Percentiles rank a stretch among this genome's conserved stretches.
Conservation (phyloP, 768 basidiomycete genomes). For the Leccinum disarticulatum region DNA sequence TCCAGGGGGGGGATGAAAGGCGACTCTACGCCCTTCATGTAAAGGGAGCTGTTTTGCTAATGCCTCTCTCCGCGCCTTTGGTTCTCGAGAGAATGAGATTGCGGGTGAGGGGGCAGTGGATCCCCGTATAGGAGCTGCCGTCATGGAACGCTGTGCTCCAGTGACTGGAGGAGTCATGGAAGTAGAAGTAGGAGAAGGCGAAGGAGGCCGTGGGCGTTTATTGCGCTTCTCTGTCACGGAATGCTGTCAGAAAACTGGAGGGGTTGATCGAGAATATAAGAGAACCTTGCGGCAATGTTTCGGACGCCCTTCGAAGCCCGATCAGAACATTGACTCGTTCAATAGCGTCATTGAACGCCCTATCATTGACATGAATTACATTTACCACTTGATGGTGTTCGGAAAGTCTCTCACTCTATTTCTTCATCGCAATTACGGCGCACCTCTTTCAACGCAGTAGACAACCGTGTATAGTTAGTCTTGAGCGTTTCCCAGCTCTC, state of each 20-base stretch:
- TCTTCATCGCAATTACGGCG: conserved; percentile 59
- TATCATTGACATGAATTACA: conserved; percentile 30
- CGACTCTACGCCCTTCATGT: conserved; percentile 74
- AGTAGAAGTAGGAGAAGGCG: conserved; percentile 59
- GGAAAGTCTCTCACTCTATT: conserved; percentile 47
- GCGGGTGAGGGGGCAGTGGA: conserved; percentile 57
- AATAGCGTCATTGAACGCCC: conserved; percentile 69
- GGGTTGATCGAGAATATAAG: neutral
- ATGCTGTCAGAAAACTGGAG: conserved; percentile 3
- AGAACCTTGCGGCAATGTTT: conserved; percentile 56
- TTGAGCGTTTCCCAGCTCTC: conserved; percentile 69
- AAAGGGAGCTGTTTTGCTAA: conserved; percentile 63
- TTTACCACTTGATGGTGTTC: conserved; percentile 6
- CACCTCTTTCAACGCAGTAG: conserved; percentile 61
- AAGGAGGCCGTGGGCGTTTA: conserved; percentile 71
- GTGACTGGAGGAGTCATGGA: conserved; percentile 34
- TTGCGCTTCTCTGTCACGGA: conserved; percentile 61
- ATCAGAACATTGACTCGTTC: conserved; percentile 70
- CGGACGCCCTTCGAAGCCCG: conserved; percentile 71
- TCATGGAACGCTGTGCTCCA: conserved; percentile 17
- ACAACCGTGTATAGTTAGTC: conserved; percentile 60
- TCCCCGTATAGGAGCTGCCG: conserved; percentile 37
- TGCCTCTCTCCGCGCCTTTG: conserved; percentile 65
- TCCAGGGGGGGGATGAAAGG: conserved; percentile 68
- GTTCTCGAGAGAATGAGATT: conserved; percentile 59